A percentile compares a stretch with the other conserved stretches of the same genome.
Conservation (phyloP, 2,329 filamentous ascomycete species). For the Trichoderma endophyticum region DNA sequence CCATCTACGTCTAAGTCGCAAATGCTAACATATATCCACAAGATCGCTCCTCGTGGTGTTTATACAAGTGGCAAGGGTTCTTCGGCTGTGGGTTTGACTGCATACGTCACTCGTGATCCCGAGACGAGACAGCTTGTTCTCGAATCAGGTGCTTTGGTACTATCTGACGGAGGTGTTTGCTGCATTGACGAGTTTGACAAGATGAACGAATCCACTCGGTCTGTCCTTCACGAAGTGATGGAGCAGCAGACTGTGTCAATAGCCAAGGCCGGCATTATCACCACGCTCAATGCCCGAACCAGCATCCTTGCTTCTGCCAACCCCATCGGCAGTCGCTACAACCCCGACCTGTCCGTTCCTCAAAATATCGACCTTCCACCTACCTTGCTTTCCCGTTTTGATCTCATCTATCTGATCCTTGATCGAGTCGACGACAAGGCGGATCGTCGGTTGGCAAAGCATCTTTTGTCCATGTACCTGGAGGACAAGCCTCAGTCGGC, state of each 20-base stretch:
- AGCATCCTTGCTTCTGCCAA: conserved; percentile 96
- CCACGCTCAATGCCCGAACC: conserved; percentile 91
- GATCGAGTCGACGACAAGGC: conserved; percentile 88
- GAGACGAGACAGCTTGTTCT: conserved; percentile 77
- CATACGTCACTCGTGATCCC: conserved; percentile 76
- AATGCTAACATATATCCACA: conserved; percentile 89
- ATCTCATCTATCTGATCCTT: conserved; percentile 93
- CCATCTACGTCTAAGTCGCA: conserved; percentile 97
- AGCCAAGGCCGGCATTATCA: conserved; percentile 91
- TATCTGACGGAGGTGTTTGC: conserved; percentile 79
- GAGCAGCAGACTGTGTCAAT: conserved; percentile 84
- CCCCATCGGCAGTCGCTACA: conserved; percentile 96
- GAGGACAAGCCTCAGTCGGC: conserved; percentile 92
- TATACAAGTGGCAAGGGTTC: conserved; percentile 81
- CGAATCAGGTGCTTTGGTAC: conserved; percentile 73
- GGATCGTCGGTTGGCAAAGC: conserved; percentile 84
- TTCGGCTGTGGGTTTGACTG: conserved; percentile 76
- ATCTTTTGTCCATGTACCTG: conserved; percentile 93
- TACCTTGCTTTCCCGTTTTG: conserved; percentile 91
- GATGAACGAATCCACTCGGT: conserved; percentile 76
- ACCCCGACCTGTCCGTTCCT: conserved; percentile 89
- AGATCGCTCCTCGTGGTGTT: conserved; percentile 86
- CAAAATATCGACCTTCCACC: conserved; percentile 98
- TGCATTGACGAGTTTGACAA: conserved; percentile 86
- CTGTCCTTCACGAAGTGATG: conserved; percentile 84